Conservation (phyloP, 164 flowering plant genomes). For the Aristolochia contorta region DNA sequence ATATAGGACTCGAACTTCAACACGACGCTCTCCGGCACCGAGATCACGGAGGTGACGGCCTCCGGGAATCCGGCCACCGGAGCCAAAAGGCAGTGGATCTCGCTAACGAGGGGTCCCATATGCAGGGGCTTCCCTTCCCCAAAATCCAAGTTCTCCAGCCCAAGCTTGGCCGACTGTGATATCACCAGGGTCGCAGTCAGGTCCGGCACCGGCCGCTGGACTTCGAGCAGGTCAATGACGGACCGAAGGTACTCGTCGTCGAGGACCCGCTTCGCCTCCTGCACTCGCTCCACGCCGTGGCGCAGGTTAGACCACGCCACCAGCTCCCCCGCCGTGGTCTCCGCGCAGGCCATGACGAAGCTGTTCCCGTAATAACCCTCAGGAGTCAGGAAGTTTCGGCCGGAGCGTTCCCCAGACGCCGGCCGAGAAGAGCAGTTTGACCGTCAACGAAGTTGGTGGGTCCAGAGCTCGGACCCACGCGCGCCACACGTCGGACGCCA, state of each 20-base stretch:
- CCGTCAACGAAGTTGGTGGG: constrained; percentile 21
- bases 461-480: constrained; percentile 59
- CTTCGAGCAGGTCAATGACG: constrained; percentile 53
- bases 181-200: constrained; percentile 51
- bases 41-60: constrained; percentile 54
- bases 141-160: constrained; percentile 76
- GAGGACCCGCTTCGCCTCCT: constrained; percentile 41
- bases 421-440: constrained; percentile 80
- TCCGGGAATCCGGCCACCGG: constrained; percentile 48
- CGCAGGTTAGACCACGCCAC: constrained; percentile 25
- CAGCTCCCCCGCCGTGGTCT: constrained; percentile 38
- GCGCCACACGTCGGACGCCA: constrained; percentile 89
- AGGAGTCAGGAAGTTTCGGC: constrained; percentile 41
- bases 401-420: constrained; percentile 37
- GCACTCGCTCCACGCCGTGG: constrained; percentile 49
- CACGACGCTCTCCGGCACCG: constrained; percentile 59
- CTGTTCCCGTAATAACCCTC: constrained; percentile 84
- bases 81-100: constrained; percentile 71
- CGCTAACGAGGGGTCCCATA: constrained; percentile 71
- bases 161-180: constrained; percentile 77
- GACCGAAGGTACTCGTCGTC: constrained; percentile 48
- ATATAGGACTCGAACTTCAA: constrained; percentile 55
- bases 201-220: constrained; percentile 45
- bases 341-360: constrained; percentile 77
- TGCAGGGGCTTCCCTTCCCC: constrained; percentile 67